Base-by-base conservation (phyloP, 2,329 filamentous ascomycete genomes). In the Dactylellina cionopaga region DNA sequence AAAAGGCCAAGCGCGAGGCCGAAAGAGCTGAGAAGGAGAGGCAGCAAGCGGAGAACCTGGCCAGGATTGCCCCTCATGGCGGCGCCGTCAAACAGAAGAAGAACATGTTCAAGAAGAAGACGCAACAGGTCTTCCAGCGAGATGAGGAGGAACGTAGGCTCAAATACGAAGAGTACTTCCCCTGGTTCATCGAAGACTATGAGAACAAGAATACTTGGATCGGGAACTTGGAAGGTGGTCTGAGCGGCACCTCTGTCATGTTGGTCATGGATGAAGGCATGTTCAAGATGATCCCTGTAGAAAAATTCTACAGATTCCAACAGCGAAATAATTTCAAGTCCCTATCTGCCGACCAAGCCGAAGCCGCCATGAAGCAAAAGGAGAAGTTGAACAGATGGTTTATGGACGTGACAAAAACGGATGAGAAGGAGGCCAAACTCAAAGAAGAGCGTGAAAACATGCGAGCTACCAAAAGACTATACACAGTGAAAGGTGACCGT, bases 131-230 rank as follows among this genome's bases (percentile, higher is more conserved):
- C 19, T 92, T 91, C 78, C 89, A 92, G 76, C 87, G 90, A n/a
- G 91, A 96, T 65, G 87, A 88, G 78, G 88, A 87, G 1, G 85
- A 82, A 83, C 95, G 86, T 85, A 96, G 85, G 83, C 88, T 87
- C 81, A 90, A 93, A 74, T 99, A 98, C 76, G 95, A 98, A 79
- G 95, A 99, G 80, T 92, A 94, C 2, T 83, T 97, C 52, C 95
- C 95, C 4, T 99, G 95, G 95, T 93, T 97, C 79, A 81, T 99
- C 33, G 95, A 99, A 79, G 95, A 99, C 80, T 96, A 93, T 39
- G 94, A 99, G 78, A 92, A 92, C 75, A 96, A 94, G 80, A 94
- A 96, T 77, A 90, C 91, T 1, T 98, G 93, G 92, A 89, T 95
- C 31, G 95, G 93, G 44, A 90, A 89, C 64, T 97, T 98, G 77